Base-by-base conservation (phyloP, 441 rosid species). In the Erodium chrysanthum region DNA sequence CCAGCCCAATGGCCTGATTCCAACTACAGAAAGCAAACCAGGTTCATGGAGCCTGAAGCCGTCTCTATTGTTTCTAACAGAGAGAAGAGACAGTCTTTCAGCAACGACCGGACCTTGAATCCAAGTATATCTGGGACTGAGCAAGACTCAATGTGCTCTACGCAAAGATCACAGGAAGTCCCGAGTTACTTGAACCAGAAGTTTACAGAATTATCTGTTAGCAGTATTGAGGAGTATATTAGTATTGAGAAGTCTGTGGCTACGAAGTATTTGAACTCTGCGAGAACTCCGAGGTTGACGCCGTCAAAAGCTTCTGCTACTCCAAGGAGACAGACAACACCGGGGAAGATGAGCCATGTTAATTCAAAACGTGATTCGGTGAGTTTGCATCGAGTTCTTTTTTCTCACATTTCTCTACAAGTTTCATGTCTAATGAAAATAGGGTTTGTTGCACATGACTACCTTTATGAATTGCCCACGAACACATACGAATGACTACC, bases 61-160 rank as follows among this genome's bases (percentile, higher is more conserved):
- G 69, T 66, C 62, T 68, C 74, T n/a, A 64, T 56, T 54, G 56
- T 61, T 66, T 61, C 72, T 37, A 65, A 56, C 58, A 69, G 78
- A 68, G 87, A 81, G 61, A 82, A 85, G 74, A 84, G 88, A 74
- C 76, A 8, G 68, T 87, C 89, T 2, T 80, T 84, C 70, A 81
- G 86, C 68, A 80, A 82, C 11, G 85, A 85, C 64, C 78, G 88
- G 79, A 84, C 80, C 23, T 61, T 87, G 76, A 85, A 87, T 72
- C 88, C 88, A 37, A 72, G 77, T 60, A 72, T 67, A 50, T 81
- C 88, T 33, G 84, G 75, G 68, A 76, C 78, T 8, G 83, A 81
- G 66, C 78, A 77, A n/a, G 81, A 79, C 25, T 85, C 82, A 22
- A 66, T 66, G 17, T 76, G 71, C 68, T 81, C 84, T 66, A 64